These are phyloP conservation scores for Paramecium biaurelia DNA, from an alignment of 73 alveolate species.

Conservation along the genomic window DNA sequence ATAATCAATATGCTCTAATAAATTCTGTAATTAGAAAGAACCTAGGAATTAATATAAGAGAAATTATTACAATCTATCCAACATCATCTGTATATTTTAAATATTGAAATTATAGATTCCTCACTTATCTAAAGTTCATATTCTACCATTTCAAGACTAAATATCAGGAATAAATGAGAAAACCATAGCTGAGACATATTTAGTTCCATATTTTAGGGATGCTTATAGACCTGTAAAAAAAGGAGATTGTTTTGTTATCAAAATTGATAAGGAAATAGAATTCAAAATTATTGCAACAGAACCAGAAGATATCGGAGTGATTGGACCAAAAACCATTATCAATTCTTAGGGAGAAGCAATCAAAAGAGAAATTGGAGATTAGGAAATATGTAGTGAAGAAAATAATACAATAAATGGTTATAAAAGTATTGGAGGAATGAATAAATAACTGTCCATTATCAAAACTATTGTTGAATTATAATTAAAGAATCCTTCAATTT, in stretches of 20 bases:
- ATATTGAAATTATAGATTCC: conserved; percentile 68
- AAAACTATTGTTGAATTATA: conserved; percentile 98
- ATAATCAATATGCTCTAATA: conserved; percentile 89
- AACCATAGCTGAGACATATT: conserved; percentile 90
- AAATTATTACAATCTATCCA: conserved; percentile 50
- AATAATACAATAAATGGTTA: conserved; percentile 92
- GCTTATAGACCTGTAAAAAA: conserved; percentile 98
- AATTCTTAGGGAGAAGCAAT: conserved; percentile 95
- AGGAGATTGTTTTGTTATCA: conserved; percentile 95
- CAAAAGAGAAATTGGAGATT: conserved; percentile 90
- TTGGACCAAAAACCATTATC: conserved; percentile 96
- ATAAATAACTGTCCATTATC: conserved; percentile 94
- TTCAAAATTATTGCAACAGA: conserved; percentile 97
- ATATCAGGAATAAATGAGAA: conserved; percentile 96
- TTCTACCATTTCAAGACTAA: conserved; percentile 96
- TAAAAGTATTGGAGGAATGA: conserved; percentile 98
- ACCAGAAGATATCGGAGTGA: conserved; percentile 96
- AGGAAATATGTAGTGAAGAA: conserved; percentile 78
- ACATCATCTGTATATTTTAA: neutral
- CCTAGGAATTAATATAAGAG: conserved; percentile 93
- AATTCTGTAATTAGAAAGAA: conserved; percentile 97
- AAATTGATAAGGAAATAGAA: conserved; percentile 97
- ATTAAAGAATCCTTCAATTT: conserved; percentile 92
- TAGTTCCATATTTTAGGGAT: conserved; percentile 97
- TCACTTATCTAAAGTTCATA: conserved; percentile 91